A percentile compares a stretch with the other conserved stretches of the same genome.
These are phyloP conservation scores for Leucosporidium scottii DNA, from an alignment of 768 basidiomycete species.

Conservation along the genomic window DNA sequence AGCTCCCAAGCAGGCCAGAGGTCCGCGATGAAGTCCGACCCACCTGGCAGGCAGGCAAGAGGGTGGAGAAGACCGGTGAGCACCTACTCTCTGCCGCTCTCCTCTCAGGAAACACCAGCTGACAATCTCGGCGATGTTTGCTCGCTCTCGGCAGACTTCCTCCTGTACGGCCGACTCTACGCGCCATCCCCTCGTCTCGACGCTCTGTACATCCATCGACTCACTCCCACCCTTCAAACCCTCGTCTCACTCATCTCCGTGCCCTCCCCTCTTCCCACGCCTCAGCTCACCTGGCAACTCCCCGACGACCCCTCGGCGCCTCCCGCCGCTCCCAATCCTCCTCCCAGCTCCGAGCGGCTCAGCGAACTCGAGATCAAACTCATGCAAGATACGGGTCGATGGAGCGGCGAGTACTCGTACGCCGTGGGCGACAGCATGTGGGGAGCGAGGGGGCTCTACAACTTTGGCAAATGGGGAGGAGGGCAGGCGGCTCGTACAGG, in stretches of 20 bases:
- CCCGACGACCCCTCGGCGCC: constrained; percentile 41
- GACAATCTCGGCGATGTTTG: not conserved
- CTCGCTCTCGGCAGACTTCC: constrained; percentile 58
- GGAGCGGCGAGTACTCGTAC: constrained; percentile 90
- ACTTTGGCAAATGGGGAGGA: constrained; percentile 56
- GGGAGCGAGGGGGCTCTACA: constrained; percentile 78
- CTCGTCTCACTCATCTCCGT: constrained; percentile 82
- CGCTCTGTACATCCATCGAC: constrained; percentile 75
- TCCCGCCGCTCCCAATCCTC: constrained; percentile 44
- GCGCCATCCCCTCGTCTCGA: constrained; percentile 81
- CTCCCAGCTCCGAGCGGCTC: constrained; percentile 44
- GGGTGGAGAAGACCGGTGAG: constrained; percentile 68
- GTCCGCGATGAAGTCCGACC: constrained; percentile 58
- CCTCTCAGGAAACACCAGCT: not conserved
- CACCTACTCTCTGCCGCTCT: not conserved
- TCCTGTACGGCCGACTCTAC: constrained; percentile 85
- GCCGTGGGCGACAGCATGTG: constrained; percentile 92
- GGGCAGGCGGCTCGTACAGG: not conserved
- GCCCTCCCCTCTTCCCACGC: constrained; percentile 22
- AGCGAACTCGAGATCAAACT: constrained; percentile 63
- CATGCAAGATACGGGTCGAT: constrained; percentile 86
- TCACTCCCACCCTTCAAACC: constrained; percentile 70
- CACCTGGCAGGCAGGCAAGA: constrained; percentile 65
- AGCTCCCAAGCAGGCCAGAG: constrained; percentile 71
- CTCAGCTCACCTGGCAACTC: constrained; percentile 25